Evolutionary conservation across 106 monocot species (phyloP).

Genomic region (Cymbidium sinense): DNA sequence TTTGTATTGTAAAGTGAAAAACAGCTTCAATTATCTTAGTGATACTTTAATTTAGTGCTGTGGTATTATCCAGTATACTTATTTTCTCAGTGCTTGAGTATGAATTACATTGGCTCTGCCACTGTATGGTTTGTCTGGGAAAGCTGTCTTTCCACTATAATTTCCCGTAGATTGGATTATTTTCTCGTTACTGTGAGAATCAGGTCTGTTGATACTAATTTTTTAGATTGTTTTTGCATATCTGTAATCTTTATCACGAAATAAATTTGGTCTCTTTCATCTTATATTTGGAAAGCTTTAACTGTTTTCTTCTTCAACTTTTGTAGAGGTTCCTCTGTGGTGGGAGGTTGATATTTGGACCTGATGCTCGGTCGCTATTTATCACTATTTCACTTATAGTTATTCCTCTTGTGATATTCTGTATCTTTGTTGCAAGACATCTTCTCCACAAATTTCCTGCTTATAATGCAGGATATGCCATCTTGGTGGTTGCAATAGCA

Average conservation of each 20-base stretch:
- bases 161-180: background rate
- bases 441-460: constrained; percentile 28
- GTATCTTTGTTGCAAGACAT: constrained; percentile 74
- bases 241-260: background rate
- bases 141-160: background rate
- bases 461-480: constrained; percentile 61
- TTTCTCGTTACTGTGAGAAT: background rate
- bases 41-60: background rate
- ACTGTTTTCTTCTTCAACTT: constrained; percentile 1
- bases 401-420: constrained; percentile 64
- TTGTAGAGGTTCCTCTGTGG: constrained; percentile 52
- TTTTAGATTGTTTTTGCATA: background rate
- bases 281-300: background rate
- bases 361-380: constrained; percentile 23
- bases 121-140: background rate
- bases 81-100: background rate
- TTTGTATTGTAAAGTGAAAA: background rate
- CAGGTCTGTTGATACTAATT: background rate
- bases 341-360: constrained; percentile 36
- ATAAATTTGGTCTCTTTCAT: background rate
- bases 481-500: constrained; percentile 43
- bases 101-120: background rate
- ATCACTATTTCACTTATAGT: constrained; percentile 62
- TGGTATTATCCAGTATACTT: background rate
- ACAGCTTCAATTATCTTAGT: background rate